Percentiles rank a stretch among this genome's conserved stretches.
Evolutionary conservation across 1,284 basidiomycete genomes (phyloP).

Genomic region (Fomitiporia mediterranea): DNA sequence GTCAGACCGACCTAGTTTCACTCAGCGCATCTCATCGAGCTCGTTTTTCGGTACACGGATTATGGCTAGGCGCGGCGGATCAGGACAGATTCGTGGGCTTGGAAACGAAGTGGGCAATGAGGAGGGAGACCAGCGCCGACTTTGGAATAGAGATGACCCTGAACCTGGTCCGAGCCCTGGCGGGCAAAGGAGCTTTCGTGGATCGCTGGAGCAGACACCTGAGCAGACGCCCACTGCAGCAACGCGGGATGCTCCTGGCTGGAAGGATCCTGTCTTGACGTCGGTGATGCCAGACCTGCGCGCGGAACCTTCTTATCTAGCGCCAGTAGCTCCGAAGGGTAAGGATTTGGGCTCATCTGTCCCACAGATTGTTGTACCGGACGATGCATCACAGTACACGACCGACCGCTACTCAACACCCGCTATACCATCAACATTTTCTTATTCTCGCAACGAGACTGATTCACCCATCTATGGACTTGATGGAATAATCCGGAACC

Average conservation of each 20-base stretch:
- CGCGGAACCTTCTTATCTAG: background rate
- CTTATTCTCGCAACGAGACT: constrained; percentile 21
- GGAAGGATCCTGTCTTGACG: constrained; percentile 28
- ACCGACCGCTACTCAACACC: background rate
- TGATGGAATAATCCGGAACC: constrained; percentile 34
- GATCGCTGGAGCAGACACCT: constrained; percentile 17
- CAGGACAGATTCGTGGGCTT: constrained; percentile 26
- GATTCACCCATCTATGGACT: constrained; percentile 49
- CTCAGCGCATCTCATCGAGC: constrained; percentile 17
- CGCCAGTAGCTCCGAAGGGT: background rate
- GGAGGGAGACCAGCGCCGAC: constrained; percentile 29
- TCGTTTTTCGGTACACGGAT: constrained; percentile 16
- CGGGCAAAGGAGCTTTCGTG: constrained; percentile 14
- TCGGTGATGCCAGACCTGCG: constrained; percentile 19
- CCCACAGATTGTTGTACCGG: constrained; percentile 4
- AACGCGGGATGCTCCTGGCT: constrained; percentile 25
- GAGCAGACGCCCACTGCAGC: constrained; percentile 18
- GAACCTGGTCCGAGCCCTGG: constrained; percentile 27
- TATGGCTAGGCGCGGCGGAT: constrained; percentile 7
- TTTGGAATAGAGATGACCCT: constrained; percentile 35
- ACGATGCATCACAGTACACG: constrained; percentile 10
- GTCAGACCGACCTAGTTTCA: constrained; percentile 12
- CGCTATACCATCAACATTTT: constrained; percentile 1
- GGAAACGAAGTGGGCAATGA: constrained; percentile 22
- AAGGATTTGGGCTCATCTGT: background rate